A percentile compares a stretch with the other conserved stretches of the same genome.
These are phyloP conservation scores for Euclidium syriacum DNA, from an alignment of 345 rosid species.

Conservation along the genomic window DNA sequence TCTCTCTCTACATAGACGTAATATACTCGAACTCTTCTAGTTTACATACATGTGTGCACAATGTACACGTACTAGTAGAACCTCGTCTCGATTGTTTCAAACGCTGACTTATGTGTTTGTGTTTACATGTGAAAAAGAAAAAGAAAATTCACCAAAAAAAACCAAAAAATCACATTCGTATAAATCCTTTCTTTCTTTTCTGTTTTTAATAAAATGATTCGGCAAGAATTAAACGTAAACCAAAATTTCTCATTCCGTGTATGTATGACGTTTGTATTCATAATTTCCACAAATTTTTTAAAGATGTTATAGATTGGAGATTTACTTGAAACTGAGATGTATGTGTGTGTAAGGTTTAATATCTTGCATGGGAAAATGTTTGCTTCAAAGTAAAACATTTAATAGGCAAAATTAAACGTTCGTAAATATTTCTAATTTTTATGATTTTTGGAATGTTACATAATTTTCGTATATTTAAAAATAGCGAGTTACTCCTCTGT, in stretches of 20 bases:
- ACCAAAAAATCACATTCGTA: too few species aligned
- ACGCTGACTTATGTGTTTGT: neutral
- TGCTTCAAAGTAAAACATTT: neutral
- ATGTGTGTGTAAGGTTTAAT: neutral
- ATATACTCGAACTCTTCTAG: neutral
- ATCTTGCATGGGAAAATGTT: conserved; percentile 4
- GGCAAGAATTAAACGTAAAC: neutral
- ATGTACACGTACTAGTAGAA: neutral
- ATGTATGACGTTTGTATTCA: neutral
- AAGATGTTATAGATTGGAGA: neutral
- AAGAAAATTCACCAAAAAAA: neutral
- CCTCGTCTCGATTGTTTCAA: neutral
- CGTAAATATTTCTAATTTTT: neutral
- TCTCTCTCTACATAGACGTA: neutral
- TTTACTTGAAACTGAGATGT: neutral
- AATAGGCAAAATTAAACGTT: too few species aligned
- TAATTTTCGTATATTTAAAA: neutral
- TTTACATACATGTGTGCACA: conserved; percentile 1
- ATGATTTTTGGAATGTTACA: neutral
- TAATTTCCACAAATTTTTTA: neutral
- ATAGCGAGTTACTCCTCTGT: neutral
- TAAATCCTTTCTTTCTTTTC: too few species aligned
- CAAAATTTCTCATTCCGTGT: too few species aligned
- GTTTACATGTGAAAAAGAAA: neutral
- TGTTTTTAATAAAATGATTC: neutral